Conservation (phyloP, 176 grass and related monocot species). For the Olyra latifolia region DNA sequence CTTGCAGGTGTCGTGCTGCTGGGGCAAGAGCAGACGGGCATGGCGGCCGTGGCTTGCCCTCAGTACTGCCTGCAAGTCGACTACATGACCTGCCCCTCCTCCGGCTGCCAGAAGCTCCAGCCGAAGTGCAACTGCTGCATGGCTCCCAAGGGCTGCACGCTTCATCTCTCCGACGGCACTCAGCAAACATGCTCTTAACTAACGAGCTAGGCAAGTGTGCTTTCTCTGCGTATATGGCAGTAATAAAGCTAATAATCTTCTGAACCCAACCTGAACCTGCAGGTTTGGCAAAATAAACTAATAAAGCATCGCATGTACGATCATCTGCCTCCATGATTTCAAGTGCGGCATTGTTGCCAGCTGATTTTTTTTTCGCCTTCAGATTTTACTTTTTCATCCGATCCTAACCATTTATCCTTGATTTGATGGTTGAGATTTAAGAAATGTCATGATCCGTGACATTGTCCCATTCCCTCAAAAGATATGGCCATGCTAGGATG, state of each 20-base stretch:
- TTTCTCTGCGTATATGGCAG: neutral
- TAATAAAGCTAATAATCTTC: neutral
- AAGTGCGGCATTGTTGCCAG: neutral
- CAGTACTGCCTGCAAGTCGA: conserved; percentile 45
- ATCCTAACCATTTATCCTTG: too few species aligned
- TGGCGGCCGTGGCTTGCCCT: conserved; percentile 31
- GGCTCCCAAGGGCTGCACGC: conserved; percentile 55
- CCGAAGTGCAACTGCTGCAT: conserved; percentile 61
- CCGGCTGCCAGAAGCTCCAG: conserved; percentile 44
- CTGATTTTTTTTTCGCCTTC: neutral
- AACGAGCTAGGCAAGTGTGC: neutral
- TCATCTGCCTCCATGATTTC: neutral
- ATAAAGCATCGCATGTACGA: too few species aligned
- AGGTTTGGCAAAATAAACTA: too few species aligned
- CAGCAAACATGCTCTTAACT: conserved; percentile 4
- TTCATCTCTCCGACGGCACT: conserved; percentile 46
- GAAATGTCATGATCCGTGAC: too few species aligned
- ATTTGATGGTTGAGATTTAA: too few species aligned
- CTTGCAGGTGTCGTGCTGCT: conserved; percentile 1
- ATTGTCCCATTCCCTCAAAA: too few species aligned
- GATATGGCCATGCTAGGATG: too few species aligned
- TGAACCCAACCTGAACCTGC: neutral
- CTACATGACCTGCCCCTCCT: conserved; percentile 61
- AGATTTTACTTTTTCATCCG: too few species aligned
- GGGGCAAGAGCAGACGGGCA: neutral